phyloP scores from a whole-genome alignment of 805 yeast species.

The Danielozyma ontarioensis region DNA sequence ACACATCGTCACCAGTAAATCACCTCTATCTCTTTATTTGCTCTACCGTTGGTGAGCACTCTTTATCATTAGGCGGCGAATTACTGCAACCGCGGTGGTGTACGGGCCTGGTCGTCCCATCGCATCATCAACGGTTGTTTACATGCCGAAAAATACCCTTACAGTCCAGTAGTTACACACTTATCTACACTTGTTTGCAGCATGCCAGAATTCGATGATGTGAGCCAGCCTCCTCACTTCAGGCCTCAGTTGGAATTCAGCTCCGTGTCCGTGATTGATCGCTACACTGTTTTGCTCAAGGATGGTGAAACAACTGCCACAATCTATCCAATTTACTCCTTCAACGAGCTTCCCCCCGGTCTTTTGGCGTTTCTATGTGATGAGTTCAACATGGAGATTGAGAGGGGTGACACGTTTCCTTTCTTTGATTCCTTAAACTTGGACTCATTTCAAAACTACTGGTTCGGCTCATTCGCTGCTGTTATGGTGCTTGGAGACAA shows the following conservation, averaged over 20 bases:
- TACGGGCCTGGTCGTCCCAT: no score
- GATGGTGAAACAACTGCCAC: slow-evolving; percentile 94
- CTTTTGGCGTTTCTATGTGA: slow-evolving; percentile 78
- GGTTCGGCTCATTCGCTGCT: slow-evolving; percentile 87
- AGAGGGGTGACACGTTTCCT: slow-evolving; percentile 82
- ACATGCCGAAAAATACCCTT: slow-evolving; percentile 24
- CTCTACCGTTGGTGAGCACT: no score
- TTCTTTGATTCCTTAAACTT: slow-evolving; percentile 74
- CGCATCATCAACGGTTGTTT: no score
- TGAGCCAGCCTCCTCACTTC: slow-evolving; percentile 42
- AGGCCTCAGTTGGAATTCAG: slow-evolving; percentile 38
- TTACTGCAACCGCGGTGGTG: no score
- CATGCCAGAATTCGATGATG: slow-evolving; percentile 50
- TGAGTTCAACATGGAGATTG: slow-evolving; percentile 90
- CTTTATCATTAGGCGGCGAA: no score
- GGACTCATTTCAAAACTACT: slow-evolving; percentile 73
- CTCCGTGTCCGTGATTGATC: slow-evolving; percentile 39
- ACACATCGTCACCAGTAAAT: no score
- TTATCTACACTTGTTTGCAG: slow-evolving; percentile 21
- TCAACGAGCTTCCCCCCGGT: slow-evolving; percentile 69
- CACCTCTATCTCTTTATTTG: no score
- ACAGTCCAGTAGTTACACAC: no score
- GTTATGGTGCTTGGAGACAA: slow-evolving; percentile 74
- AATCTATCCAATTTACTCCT: slow-evolving; percentile 73
- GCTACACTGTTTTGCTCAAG: slow-evolving; percentile 72